phyloP scores from a whole-genome alignment of 352 stramenopile genomes.

The Globisporangium nagaii region DNA sequence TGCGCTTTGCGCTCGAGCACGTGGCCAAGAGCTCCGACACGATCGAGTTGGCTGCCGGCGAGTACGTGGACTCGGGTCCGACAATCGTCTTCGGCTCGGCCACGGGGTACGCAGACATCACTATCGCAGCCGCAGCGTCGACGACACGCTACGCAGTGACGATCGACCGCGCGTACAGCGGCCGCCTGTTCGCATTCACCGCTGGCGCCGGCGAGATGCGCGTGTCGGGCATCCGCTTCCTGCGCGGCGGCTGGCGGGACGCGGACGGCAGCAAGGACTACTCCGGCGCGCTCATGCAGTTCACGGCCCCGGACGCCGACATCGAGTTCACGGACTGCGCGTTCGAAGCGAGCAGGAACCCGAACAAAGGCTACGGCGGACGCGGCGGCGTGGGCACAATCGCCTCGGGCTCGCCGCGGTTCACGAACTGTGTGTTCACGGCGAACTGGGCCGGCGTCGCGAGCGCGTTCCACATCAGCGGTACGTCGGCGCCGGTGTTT shows the following conservation, averaged over 20 bases:
- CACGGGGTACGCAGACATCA: not conserved
- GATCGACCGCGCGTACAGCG: slow-evolving; percentile 3
- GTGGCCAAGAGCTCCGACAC: not conserved
- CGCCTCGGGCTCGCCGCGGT: slow-evolving; percentile 7
- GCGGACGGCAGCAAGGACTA: slow-evolving; percentile 3
- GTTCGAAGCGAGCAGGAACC: slow-evolving; percentile 14
- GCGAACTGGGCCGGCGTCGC: slow-evolving; percentile 18
- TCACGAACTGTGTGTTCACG: slow-evolving; percentile 10
- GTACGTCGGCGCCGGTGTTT: slow-evolving; percentile 9
- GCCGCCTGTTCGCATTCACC: not conserved
- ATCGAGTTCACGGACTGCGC: slow-evolving; percentile 9
- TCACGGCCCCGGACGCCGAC: not conserved
- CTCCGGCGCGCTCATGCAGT: slow-evolving; percentile 12
- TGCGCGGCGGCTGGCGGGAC: slow-evolving; percentile 10
- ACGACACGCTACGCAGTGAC: not conserved
- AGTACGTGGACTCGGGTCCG: not conserved
- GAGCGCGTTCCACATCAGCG: slow-evolving; percentile 10
- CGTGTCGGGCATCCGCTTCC: not conserved
- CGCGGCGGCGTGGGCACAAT: slow-evolving; percentile 11
- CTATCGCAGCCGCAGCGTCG: not conserved
- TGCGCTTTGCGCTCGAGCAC: not conserved
- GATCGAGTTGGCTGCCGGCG: not conserved
- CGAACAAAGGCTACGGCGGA: slow-evolving; percentile 10
- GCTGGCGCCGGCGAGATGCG: not conserved
- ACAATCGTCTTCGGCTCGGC: slow-evolving; percentile 1